Base-by-base conservation (phyloP, 2,329 filamentous ascomycete genomes). In the Penicillium frequentans region DNA sequence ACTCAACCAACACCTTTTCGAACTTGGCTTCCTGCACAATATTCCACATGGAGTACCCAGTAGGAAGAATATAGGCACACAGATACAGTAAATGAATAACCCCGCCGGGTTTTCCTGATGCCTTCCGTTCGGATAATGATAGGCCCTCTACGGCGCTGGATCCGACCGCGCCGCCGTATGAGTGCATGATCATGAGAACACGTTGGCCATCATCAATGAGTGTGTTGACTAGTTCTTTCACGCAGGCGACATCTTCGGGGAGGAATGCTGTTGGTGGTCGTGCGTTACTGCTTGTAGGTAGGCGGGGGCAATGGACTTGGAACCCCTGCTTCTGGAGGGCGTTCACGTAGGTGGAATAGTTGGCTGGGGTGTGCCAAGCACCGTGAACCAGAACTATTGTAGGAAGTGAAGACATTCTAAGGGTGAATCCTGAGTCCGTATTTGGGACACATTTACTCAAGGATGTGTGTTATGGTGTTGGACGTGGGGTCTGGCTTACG, bases 101-200 rank as follows among this genome's bases (percentile, higher is more conserved):
- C 1, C 66, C 67, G 1, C 63, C 64, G 3, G 49, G 47, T 19
- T 51, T 35, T 6, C 55, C 52, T 2, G 39, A 26, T 3, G 54
- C 42, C 13, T 54, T 26, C 10, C 62, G 62, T 21, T 55, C 48
- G 6, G 53, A 14, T 3, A 58, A 24, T 10, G 54, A 49, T 1
- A 68, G 58, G 5, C 58, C 64, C 19, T 60, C 45, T 19, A 61
- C 54, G 13, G 64, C 64, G 23, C 63, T 63, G 3, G 61, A 63
- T 16, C 66, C 64, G 21, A 67, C 59, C 23, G 55, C 59, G 5
- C 67, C 65, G 37, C 67, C 65, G 51, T 70, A 70, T 14, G 67
- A 68, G 44, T 69, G 67, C 59, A 68, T 62, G 16, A 68, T 39
- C 48, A 67, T 44, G 10, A 64, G 24, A 6, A 69, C 56, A 6